A percentile compares a stretch with the other conserved stretches of the same genome.
phyloP scores from a whole-genome alignment of 352 stramenopile species.

The Phytophthora cactorum region DNA sequence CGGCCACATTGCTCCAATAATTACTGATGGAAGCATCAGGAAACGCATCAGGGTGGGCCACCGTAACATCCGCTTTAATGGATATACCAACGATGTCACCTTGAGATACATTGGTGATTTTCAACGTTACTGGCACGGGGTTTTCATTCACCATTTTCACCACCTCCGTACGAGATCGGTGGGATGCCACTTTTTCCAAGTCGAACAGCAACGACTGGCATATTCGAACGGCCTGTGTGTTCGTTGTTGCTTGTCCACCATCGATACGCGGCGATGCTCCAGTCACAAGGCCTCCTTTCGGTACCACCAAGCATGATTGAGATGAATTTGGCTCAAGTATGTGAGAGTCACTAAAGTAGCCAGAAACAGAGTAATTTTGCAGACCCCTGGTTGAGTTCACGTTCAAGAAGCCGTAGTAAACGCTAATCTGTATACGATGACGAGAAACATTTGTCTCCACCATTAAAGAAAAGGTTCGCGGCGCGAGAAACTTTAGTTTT shows the following conservation, averaged over 20 bases:
- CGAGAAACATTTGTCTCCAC: conserved; percentile 53
- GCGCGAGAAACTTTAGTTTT: conserved; percentile 3
- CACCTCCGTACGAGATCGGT: conserved; percentile 34
- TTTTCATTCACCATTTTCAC: conserved; percentile 59
- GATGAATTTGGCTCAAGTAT: conserved; percentile 6
- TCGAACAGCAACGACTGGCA: conserved; percentile 55
- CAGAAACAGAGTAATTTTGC: conserved; percentile 25
- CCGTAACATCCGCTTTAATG: conserved; percentile 27
- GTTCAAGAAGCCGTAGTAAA: conserved; percentile 48
- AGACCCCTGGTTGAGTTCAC: conserved; percentile 36
- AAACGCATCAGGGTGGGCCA: background rate
- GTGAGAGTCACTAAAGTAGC: conserved; percentile 19
- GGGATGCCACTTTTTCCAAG: conserved; percentile 47
- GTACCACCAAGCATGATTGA: conserved; percentile 19
- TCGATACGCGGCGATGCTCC: conserved; percentile 21
- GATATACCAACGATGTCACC: conserved; percentile 29
- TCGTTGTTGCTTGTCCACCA: conserved; percentile 9
- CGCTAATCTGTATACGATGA: conserved; percentile 37
- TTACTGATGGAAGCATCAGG: background rate
- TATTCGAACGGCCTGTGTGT: conserved; percentile 25
- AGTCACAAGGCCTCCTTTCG: conserved; percentile 17
- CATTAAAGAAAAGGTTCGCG: conserved; percentile 33
- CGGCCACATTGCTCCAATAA: background rate
- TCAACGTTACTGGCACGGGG: conserved; percentile 42
- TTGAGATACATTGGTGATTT: conserved; percentile 21